These are phyloP conservation scores for Odontarrhena argentea DNA, from an alignment of 345 rosid species.

Conservation along the genomic window DNA sequence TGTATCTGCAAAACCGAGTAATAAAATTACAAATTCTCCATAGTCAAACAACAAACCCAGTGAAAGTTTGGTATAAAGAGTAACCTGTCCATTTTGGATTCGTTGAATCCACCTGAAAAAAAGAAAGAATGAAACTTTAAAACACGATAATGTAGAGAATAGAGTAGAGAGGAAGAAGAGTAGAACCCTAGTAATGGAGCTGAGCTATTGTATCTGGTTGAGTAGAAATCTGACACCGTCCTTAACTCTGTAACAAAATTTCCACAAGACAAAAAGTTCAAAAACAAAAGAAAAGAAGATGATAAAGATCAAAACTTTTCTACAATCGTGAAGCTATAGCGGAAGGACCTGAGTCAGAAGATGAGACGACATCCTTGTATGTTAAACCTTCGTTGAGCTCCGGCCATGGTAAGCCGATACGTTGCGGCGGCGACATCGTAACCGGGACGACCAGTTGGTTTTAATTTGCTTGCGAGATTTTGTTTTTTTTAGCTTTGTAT, in stretches of 20 bases:
- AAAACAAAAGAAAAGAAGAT: background rate
- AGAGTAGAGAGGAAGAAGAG: conserved; percentile 1
- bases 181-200: conserved; percentile 85
- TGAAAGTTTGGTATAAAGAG: background rate
- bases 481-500: background rate
- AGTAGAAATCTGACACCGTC: conserved; percentile 65
- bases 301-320: background rate
- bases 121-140: background rate
- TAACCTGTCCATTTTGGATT: conserved; percentile 80
- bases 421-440: conserved; percentile 32
- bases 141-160: background rate
- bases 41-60: background rate
- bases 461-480: conserved; percentile 5
- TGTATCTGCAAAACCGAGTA: conserved; percentile 51
- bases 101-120: conserved; percentile 81
- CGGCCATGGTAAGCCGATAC: conserved; percentile 73
- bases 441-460: conserved; percentile 9
- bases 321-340: conserved; percentile 2
- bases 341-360: conserved; percentile 59
- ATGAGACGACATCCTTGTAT: conserved; percentile 59
- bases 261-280: background rate
- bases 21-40: background rate
- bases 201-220: conserved; percentile 60
- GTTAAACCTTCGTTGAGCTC: conserved; percentile 73
- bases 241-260: conserved; percentile 22